These are phyloP conservation scores for Hypseocharis bilobata DNA, from an alignment of 441 rosid genomes.

Conservation along the genomic window DNA sequence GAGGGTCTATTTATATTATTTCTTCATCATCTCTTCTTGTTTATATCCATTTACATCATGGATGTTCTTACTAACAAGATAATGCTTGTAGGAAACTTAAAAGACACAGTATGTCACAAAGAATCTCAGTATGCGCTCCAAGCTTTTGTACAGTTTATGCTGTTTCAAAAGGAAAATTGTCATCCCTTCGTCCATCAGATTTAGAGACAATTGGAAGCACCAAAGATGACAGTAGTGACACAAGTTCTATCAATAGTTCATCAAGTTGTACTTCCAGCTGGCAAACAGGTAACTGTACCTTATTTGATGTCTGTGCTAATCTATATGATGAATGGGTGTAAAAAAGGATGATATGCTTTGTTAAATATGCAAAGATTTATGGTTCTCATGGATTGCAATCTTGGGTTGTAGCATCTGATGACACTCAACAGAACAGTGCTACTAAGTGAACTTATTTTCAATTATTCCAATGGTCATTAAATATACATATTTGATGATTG, in stretches of 20 bases:
- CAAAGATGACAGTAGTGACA: constrained; percentile 38
- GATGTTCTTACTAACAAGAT: constrained; percentile 9
- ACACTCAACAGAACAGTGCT: neutral
- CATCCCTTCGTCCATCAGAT: constrained; percentile 70
- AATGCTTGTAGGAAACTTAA: constrained; percentile 38
- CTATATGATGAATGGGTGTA: neutral
- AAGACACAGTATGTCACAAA: constrained; percentile 42
- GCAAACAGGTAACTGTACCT: constrained; percentile 37
- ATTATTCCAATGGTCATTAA: neutral
- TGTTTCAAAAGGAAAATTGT: constrained; percentile 62
- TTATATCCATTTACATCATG: neutral
- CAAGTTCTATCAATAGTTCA: constrained; percentile 39
- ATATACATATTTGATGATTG: neutral
- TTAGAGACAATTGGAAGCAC: constrained; percentile 38
- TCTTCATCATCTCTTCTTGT: neutral
- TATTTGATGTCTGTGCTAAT: neutral
- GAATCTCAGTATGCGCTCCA: constrained; percentile 56
- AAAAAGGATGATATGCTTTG: neutral
- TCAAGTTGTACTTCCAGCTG: constrained; percentile 36
- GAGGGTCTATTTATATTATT: neutral
- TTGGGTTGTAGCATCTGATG: no score
- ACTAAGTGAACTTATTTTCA: neutral
- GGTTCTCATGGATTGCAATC: no score
- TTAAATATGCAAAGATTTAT: no score
- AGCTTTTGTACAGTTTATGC: constrained; percentile 69